These are phyloP conservation scores for Vitis hybrid DNA, from an alignment of 177 flowering plant species.

Conservation along the genomic window DNA sequence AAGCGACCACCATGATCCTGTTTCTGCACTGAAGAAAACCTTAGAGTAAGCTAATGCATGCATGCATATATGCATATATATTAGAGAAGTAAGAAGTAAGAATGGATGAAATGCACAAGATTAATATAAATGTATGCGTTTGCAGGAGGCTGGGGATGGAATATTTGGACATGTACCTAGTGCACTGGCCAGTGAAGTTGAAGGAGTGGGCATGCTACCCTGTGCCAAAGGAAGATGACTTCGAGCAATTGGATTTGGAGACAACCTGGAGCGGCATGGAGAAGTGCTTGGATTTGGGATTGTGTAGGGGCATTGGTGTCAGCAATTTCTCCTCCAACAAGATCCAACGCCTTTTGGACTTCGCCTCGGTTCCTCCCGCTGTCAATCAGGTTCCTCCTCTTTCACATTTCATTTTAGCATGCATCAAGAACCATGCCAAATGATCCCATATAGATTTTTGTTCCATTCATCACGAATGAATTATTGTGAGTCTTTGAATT, in stretches of 20 bases:
- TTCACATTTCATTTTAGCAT: neutral
- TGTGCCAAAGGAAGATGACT: constrained; percentile 62
- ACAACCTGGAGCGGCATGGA: constrained; percentile 79
- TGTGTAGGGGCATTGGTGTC: constrained; percentile 68
- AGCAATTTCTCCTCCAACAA: constrained; percentile 79
- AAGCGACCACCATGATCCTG: constrained; percentile 76
- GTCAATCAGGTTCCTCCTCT: constrained; percentile 64
- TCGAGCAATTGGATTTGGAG: constrained; percentile 58
- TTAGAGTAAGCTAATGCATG: constrained; percentile 42
- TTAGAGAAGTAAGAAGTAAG: neutral
- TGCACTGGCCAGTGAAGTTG: constrained; percentile 77
- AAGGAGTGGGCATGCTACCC: constrained; percentile 45
- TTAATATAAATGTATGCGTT: neutral
- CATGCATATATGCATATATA: constrained; percentile 1
- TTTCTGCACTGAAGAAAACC: constrained; percentile 55
- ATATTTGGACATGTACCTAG: constrained; percentile 65
- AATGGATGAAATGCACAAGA: no score
- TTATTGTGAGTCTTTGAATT: no score
- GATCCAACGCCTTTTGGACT: constrained; percentile 42
- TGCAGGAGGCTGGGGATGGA: constrained; percentile 68
- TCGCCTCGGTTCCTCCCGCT: constrained; percentile 62
- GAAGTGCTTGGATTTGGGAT: constrained; percentile 66
- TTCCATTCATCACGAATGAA: no score
- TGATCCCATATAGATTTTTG: no score
- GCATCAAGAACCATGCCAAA: neutral